Evolutionary conservation across 305 asterid species (phyloP).

Genomic region (Plantago rigida): DNA sequence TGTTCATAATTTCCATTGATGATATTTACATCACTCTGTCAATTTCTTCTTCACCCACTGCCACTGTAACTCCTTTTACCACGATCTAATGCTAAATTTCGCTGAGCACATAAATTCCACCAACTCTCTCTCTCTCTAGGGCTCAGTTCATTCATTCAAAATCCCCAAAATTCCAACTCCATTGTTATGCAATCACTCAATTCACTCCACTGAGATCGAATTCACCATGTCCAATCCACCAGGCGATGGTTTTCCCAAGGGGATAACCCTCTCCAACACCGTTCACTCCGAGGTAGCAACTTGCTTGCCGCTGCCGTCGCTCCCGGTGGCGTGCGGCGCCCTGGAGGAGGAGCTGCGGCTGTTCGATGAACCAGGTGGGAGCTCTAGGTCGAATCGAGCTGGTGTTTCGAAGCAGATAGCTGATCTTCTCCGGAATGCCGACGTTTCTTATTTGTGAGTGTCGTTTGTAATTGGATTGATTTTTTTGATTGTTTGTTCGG

Average conservation of each 20-base stretch:
- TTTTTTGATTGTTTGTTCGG: background rate
- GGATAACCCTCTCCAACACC: conserved; percentile 75
- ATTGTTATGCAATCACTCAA: conserved; percentile 20
- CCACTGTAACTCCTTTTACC: no score
- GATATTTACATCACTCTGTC: no score
- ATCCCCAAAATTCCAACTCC: conserved; percentile 32
- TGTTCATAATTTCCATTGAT: no score
- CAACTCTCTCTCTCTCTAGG: conserved; percentile 51
- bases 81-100: no score
- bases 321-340: conserved; percentile 90
- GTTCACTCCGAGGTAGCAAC: conserved; percentile 80
- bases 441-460: conserved; percentile 82
- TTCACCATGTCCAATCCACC: conserved; percentile 42
- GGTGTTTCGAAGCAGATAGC: conserved; percentile 61
- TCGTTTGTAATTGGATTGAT: conserved; percentile 17
- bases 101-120: conserved; percentile 26
- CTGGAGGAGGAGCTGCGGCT: conserved; percentile 66
- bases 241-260: conserved; percentile 47
- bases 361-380: conserved; percentile 40
- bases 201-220: conserved; percentile 21
- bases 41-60: no score
- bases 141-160: conserved; percentile 23
- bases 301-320: conserved; percentile 80
- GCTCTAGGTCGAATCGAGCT: conserved; percentile 37
- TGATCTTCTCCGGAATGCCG: conserved; percentile 66